A percentile compares a stretch with the other conserved stretches of the same genome.
phyloP scores from a whole-genome alignment of 2,329 filamentous ascomycete species.

The Dactylellina cionopaga region DNA sequence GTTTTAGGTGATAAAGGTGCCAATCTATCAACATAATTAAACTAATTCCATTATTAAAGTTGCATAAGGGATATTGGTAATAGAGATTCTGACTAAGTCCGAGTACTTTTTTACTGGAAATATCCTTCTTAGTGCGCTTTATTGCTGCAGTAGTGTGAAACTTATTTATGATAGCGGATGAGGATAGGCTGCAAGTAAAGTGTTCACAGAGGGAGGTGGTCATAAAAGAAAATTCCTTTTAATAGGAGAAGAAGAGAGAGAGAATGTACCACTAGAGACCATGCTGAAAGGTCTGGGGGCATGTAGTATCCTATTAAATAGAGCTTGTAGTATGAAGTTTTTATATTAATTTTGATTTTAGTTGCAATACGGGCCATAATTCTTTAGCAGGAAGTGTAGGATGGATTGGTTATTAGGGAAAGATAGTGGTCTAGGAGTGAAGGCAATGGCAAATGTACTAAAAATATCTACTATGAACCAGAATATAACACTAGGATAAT shows the following conservation, averaged over 20 bases:
- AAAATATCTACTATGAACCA: conserved; percentile 5
- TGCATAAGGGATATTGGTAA: not conserved
- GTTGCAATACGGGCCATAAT: not conserved
- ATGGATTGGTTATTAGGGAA: conserved; percentile 40
- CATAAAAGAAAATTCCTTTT: not conserved
- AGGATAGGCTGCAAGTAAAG: conserved; percentile 23
- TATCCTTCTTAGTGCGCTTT: conserved; percentile 20
- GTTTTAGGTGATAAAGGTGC: conserved; percentile 27
- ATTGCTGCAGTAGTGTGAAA: conserved; percentile 35
- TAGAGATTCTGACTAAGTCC: conserved; percentile 14
- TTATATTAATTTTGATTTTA: conserved; percentile 33
- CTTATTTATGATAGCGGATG: conserved; percentile 41
- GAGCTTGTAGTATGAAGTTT: conserved; percentile 8
- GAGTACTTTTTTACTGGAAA: conserved; percentile 6
- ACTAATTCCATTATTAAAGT: not conserved
- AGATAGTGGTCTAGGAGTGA: conserved; percentile 34
- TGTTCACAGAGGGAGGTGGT: not conserved
- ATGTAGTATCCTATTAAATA: conserved; percentile 34
- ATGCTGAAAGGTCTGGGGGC: not conserved
- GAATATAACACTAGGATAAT: conserved; percentile 9
- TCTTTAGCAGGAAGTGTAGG: conserved; percentile 19
- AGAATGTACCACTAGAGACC: not conserved
- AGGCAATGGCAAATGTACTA: conserved; percentile 37
- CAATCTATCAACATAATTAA: conserved; percentile 20
- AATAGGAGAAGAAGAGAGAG: not conserved